Conservation (phyloP, 768 basidiomycete genomes). For the Pluteus cervinus region DNA sequence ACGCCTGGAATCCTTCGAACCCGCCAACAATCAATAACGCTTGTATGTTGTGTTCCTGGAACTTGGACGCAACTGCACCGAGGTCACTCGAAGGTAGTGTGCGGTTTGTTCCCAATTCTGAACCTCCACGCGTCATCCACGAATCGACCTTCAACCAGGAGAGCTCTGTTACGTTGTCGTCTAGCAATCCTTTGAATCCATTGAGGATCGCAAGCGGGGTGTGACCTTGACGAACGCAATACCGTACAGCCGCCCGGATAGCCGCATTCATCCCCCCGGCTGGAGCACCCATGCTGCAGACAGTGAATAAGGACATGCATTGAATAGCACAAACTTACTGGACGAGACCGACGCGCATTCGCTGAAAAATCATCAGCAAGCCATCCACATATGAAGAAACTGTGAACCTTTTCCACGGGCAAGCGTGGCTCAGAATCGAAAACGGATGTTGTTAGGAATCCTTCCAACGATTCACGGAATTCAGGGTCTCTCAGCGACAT, state of each 20-base stretch:
- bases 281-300: constrained; percentile 82
- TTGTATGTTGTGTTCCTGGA: constrained; percentile 80
- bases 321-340: constrained; percentile 53
- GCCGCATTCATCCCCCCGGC: constrained; percentile 99
- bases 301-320: neutral
- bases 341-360: constrained; percentile 77
- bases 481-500: constrained; percentile 89
- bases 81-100: constrained; percentile 80
- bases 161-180: constrained; percentile 80
- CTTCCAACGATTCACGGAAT: constrained; percentile 79
- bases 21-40: constrained; percentile 89
- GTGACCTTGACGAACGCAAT: constrained; percentile 90
- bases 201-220: constrained; percentile 91
- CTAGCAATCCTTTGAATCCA: constrained; percentile 91
- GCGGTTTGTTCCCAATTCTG: constrained; percentile 96
- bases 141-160: constrained; percentile 96
- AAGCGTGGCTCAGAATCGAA: constrained; percentile 49
- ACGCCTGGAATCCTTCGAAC: constrained; percentile 86
- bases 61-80: constrained; percentile 83
- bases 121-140: constrained; percentile 95
- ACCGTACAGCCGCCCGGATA: constrained; percentile 89
- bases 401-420: constrained; percentile 39
- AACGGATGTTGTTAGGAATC: constrained; percentile 73
- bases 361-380: constrained; percentile 27
- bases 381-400: constrained; percentile 8